Evolutionary conservation across 139 green algal species (phyloP), one percentile per base, ranked within the genome.

Genomic region (Tetradesmus lagerheimii): DNA sequence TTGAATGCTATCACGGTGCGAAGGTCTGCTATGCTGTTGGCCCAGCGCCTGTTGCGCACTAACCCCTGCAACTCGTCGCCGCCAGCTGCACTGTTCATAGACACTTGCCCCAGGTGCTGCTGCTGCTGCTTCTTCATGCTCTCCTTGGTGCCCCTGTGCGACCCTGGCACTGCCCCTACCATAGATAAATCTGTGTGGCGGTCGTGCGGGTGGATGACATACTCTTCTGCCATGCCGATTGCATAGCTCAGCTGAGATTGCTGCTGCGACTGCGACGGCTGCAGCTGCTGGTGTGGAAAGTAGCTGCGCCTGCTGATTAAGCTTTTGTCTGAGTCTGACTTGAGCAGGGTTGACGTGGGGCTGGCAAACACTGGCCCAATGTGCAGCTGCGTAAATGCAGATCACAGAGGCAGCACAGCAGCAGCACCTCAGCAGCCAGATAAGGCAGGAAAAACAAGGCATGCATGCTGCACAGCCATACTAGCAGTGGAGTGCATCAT

Each of bases 151-250:
- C 27, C 57, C n/a, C 45, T 50, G 2, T 27, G 31, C 4, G 38
- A 35, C n/a, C 71, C n/a, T 20, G 71, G 71, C 71, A 38, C 12
- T 18, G 37, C 29, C 16, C 34, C 34, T 5, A 41, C 16, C 77
- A 34, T 83, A 20, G 77, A 83, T 15, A 9, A 38, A 57, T 83
- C 35, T 35, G 29, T n/a, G 3, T 71, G 57, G 57, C 62, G 31
- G 83, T 88, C 83, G 34, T 88, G 62, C 31, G 83, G 83, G 29
- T 88, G 83, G 12, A 88, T 88, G 27, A 50, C 64, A 31, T 88
- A 88, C 25, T 88, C 83, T 16, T 82, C 76, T 16, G 67, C 67
- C 67, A 39, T 15, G 5, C 67, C 67, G n/a, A 57, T 8, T 41
- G 62, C 57, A 71, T 31, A 66, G 5, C 31, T 15, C 62, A 18